Evolutionary conservation across 306 rosid species (phyloP).

Genomic region (Amphicarpaea edgeworthii): DNA sequence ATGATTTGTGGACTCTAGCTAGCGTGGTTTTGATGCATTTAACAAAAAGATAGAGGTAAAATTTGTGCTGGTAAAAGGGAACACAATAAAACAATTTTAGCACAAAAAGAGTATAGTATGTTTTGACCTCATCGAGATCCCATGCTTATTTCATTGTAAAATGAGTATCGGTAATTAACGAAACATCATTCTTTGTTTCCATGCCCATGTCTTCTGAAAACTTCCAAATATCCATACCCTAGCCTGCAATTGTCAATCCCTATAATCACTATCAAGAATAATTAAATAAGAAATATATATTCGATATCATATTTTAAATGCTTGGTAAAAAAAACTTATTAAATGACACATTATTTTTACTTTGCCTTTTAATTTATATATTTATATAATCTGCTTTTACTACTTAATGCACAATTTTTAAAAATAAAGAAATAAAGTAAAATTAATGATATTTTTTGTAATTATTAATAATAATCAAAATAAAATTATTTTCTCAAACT

Average conservation of each 20-base stretch:
- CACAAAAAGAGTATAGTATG: constrained; percentile 53
- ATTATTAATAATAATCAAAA: neutral
- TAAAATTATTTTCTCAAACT: neutral
- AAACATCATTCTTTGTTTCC: constrained; percentile 56
- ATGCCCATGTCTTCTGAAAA: constrained; percentile 74
- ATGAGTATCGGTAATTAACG: constrained; percentile 44
- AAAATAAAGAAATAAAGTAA: neutral
- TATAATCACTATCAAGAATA: constrained; percentile 42
- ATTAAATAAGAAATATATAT: neutral
- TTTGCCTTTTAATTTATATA: neutral
- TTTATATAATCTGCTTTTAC: neutral
- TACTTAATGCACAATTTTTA: neutral
- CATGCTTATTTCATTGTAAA: constrained; percentile 54
- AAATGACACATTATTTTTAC: neutral
- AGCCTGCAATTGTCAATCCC: constrained; percentile 70
- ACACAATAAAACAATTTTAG: constrained; percentile 58
- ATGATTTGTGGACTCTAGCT: constrained; percentile 15
- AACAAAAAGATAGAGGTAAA: constrained; percentile 36
- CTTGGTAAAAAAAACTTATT: too few species aligned
- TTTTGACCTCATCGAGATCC: constrained; percentile 64
- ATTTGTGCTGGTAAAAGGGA: constrained; percentile 46
- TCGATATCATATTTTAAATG: neutral
- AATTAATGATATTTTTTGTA: neutral
- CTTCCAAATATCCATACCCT: constrained; percentile 57
- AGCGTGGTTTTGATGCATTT: constrained; percentile 18